Conservation (phyloP, 257 asterid species). For the Marsdenia floribunda region DNA sequence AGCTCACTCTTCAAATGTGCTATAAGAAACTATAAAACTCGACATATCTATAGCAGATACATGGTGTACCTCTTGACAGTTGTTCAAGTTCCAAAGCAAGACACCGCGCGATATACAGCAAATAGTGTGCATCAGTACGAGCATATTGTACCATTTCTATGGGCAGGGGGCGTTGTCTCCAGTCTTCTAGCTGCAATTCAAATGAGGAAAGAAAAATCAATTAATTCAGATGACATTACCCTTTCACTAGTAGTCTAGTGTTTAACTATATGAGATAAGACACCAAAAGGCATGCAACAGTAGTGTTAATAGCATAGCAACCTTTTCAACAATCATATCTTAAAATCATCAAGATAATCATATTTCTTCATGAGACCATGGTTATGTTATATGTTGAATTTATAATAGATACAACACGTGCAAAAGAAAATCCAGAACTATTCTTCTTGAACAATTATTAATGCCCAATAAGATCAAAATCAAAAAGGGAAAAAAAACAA, state of each 20-base stretch:
- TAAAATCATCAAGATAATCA: background rate
- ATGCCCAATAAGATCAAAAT: background rate
- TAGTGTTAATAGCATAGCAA: background rate
- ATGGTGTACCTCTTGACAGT: conserved; percentile 50
- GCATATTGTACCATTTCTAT: conserved; percentile 88
- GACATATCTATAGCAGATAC: background rate
- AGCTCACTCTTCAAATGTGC: background rate
- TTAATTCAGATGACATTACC: background rate
- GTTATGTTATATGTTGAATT: background rate
- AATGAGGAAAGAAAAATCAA: background rate
- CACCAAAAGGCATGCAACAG: background rate
- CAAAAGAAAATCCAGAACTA: background rate
- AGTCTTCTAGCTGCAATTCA: conserved; percentile 73
- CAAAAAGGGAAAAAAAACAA: background rate
- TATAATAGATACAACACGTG: background rate
- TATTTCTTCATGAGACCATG: background rate
- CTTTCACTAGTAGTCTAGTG: background rate
- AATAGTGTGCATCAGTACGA: conserved; percentile 77
- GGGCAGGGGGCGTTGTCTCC: conserved; percentile 95
- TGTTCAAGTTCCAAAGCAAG: conserved; percentile 68
- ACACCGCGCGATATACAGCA: conserved; percentile 56
- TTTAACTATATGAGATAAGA: background rate
- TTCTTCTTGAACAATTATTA: background rate
- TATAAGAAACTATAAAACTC: background rate
- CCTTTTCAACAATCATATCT: background rate